Conservation (phyloP, 164 flowering plant species). For the Sedum album region DNA sequence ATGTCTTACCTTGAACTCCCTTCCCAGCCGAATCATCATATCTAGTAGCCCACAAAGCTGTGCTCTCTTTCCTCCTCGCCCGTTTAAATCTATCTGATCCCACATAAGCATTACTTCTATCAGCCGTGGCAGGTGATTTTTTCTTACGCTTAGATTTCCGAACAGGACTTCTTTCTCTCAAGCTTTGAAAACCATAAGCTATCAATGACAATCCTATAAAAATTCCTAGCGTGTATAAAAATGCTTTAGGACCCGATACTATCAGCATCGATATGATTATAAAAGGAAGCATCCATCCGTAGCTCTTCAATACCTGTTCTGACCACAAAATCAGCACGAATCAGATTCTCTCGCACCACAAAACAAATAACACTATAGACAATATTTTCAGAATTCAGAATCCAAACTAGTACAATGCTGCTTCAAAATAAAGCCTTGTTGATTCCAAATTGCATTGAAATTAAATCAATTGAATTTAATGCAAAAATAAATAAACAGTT, state of each 20-base stretch:
- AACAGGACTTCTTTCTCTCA: conserved; percentile 26
- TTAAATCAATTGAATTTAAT: neutral
- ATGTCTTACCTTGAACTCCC: conserved; percentile 16
- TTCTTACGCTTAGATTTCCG: conserved; percentile 28
- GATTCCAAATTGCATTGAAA: neutral
- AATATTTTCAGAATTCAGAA: neutral
- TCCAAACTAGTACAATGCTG: neutral
- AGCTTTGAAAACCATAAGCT: conserved; percentile 42
- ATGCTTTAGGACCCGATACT: conserved; percentile 66
- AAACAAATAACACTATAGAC: neutral
- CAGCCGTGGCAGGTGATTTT: conserved; percentile 19
- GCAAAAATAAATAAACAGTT: neutral
- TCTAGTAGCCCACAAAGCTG: conserved; percentile 37
- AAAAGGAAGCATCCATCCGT: conserved; percentile 67
- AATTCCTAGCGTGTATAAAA: conserved; percentile 58
- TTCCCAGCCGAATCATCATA: conserved; percentile 26
- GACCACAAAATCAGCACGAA: conserved; percentile 12
- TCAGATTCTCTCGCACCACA: neutral
- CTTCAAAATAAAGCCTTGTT: too few relatives aligned
- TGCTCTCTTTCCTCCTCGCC: conserved; percentile 16
- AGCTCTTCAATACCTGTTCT: conserved; percentile 62
- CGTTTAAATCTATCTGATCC: conserved; percentile 11
- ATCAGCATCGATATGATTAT: conserved; percentile 44
- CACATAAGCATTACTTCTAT: conserved; percentile 10
- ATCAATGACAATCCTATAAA: conserved; percentile 56